These are phyloP conservation scores for Oligophagozyma castellii DNA, from an alignment of 1,139 yeast genomes.

Conservation along the genomic window DNA sequence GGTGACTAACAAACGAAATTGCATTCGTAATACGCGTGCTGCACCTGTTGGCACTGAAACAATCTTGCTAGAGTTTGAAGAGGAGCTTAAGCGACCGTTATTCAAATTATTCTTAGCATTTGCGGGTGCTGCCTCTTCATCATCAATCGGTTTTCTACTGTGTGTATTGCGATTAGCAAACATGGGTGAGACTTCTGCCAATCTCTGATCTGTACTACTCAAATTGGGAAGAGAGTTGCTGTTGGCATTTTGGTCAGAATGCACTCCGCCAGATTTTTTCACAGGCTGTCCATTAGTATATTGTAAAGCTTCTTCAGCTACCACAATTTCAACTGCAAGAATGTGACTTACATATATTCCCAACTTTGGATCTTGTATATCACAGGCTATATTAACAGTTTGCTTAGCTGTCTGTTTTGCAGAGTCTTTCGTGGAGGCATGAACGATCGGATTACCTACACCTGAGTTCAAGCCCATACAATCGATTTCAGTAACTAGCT, in stretches of 20 bases:
- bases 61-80: conserved; percentile 6
- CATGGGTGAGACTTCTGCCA: conserved; percentile 30
- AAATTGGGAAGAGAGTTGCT: conserved; percentile 1
- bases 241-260: conserved; percentile 8
- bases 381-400: conserved; percentile 58
- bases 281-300: conserved; percentile 24
- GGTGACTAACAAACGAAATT: conserved; percentile 64
- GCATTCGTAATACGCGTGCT: conserved; percentile 90
- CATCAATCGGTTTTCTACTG: conserved; percentile 9
- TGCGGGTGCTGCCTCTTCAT: conserved; percentile 9
- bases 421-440: conserved; percentile 23
- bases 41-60: conserved; percentile 85
- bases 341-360: conserved; percentile 70
- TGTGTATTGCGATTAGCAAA: conserved; percentile 25
- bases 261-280: conserved; percentile 7
- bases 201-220: conserved; percentile 25
- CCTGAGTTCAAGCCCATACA: conserved; percentile 50
- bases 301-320: conserved; percentile 73
- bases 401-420: conserved; percentile 13
- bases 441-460: conserved; percentile 26
- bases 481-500: conserved; percentile 55
- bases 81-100: conserved; percentile 4
- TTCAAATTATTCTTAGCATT: conserved; percentile 6
- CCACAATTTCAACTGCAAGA: conserved; percentile 74
- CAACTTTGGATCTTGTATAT: conserved; percentile 64